Evolutionary conservation across 2,329 filamentous ascomycete genomes (phyloP), one percentile per base, ranked within the genome.

Genomic region (Aspergillus quadricinctus): DNA sequence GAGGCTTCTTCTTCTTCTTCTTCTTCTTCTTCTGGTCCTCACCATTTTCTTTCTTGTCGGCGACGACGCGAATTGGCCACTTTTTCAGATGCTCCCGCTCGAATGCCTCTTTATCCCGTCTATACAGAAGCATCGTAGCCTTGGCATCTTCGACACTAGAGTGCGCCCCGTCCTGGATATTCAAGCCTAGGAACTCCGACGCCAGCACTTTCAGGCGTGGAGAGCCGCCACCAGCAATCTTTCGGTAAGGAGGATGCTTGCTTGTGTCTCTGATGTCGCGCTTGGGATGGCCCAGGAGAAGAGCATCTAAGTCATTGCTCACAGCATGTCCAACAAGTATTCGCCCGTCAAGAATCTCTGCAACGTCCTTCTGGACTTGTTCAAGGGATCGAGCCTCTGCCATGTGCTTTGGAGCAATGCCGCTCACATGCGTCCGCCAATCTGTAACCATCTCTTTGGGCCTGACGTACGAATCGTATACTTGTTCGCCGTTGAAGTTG

Each of bases 381-480:
- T 88, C 83, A 64, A 97, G 92, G 0, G 79, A 77, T 52, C 90
- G 78, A 0, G 89, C 89, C 48, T 79, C 77, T 31, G 80, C 78
- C 82, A 97, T 87, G 62, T 91, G 85, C 57, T 83, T 84, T 0
- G 88, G 82, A 51, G 84, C 83, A 58, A 99, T 88, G 6, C 94
- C 94, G 59, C 89, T 95, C 43, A 97, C 87, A 58, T 82, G 79
- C 2, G 92, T 97, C 59, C 94, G 85, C 88, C 92, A 99, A 74
- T 99, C 90, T 14, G 89, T 92, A 1, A 99, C 90, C 54, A 78
- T 80, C 67, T 92, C 87, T 57, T 85, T 85, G 0, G 90, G 89
- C 53, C 84, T 83, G 9, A 97, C 94, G 69, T 89, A 97, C 11
- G 90, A 93, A 77, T 99, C 94, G 81, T 97, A 97, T 48, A 99